phyloP scores from a whole-genome alignment of 2,329 filamentous ascomycete species.

The Hypomyces rosellus region DNA sequence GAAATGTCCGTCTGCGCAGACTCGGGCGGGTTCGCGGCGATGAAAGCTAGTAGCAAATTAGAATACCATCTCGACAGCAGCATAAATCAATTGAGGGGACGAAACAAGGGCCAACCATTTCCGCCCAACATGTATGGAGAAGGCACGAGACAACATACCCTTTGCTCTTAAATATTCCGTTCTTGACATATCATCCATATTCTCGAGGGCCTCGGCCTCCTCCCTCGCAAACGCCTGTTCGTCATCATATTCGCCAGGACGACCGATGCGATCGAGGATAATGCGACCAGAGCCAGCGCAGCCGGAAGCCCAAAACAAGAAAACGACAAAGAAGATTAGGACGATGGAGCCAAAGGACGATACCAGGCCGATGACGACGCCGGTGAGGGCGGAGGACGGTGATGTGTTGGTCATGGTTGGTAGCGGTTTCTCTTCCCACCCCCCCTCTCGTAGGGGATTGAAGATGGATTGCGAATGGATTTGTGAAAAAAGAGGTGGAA shows the following conservation, averaged over 20 bases:
- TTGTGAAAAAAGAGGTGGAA: background rate
- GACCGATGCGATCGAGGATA: conserved; percentile 83
- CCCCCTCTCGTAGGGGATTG: background rate
- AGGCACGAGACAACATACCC: conserved; percentile 49
- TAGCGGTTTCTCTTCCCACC: background rate
- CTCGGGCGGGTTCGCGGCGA: conserved; percentile 90
- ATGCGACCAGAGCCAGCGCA: conserved; percentile 77
- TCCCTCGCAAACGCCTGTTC: conserved; percentile 91
- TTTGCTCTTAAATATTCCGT: conserved; percentile 92
- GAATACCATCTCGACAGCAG: background rate
- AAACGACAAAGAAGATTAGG: conserved; percentile 76
- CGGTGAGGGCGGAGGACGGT: conserved; percentile 50
- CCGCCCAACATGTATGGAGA: too few relatives aligned
- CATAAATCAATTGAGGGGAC: background rate
- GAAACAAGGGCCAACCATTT: too few relatives aligned
- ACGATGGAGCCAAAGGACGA: conserved; percentile 90
- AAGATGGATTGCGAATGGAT: background rate
- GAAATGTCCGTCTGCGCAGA: conserved; percentile 96
- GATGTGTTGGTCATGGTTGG: conserved; percentile 26
- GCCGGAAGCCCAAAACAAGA: conserved; percentile 76
- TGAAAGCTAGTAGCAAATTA: conserved; percentile 61
- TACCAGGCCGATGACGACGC: conserved; percentile 89
- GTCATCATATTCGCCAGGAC: conserved; percentile 95
- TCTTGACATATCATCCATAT: conserved; percentile 88
- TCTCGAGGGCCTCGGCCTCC: conserved; percentile 89